A percentile compares a stretch with the other conserved stretches of the same genome.
phyloP scores from a whole-genome alignment of 75 land plant species.

The Pinus taeda region DNA sequence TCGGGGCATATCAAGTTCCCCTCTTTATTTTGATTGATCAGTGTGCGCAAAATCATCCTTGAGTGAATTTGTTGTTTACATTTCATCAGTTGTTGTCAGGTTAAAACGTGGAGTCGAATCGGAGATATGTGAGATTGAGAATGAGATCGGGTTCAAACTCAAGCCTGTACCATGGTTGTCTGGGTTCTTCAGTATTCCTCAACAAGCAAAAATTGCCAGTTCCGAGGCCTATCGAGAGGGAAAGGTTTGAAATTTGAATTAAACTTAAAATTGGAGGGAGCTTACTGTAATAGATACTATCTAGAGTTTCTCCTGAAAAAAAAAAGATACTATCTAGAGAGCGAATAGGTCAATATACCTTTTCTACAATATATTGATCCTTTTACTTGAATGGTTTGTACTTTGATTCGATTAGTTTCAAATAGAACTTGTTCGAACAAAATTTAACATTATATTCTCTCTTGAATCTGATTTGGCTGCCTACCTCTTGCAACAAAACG shows the following conservation, averaged over 20 bases:
- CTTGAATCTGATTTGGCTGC: too few species aligned
- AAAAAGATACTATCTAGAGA: too few species aligned
- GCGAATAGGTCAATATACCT: too few species aligned
- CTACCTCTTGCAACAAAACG: too few species aligned
- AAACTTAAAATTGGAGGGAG: too few species aligned
- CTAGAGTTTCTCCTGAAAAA: too few species aligned
- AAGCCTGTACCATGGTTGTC: slow-evolving; percentile 64
- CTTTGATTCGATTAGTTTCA: too few species aligned
- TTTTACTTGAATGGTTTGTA: too few species aligned
- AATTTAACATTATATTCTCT: too few species aligned
- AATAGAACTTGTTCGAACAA: too few species aligned
- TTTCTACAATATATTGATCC: too few species aligned
- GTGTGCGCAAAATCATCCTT: not conserved
- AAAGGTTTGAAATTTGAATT: slow-evolving; percentile 40
- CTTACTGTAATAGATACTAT: too few species aligned
- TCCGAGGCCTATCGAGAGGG: slow-evolving; percentile 60
- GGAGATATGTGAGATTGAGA: slow-evolving; percentile 53
- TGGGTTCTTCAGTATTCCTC: slow-evolving; percentile 62
- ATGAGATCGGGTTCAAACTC: slow-evolving; percentile 59
- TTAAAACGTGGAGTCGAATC: slow-evolving; percentile 55
- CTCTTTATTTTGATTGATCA: slow-evolving; percentile 1
- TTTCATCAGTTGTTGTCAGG: slow-evolving; percentile 23
- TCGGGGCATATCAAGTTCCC: not conserved
- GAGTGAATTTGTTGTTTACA: not conserved
- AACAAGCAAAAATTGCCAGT: slow-evolving; percentile 61